These are phyloP conservation scores for Echinochloa phyllopogon DNA, from an alignment of 176 grass and related monocot genomes.

Conservation along the genomic window DNA sequence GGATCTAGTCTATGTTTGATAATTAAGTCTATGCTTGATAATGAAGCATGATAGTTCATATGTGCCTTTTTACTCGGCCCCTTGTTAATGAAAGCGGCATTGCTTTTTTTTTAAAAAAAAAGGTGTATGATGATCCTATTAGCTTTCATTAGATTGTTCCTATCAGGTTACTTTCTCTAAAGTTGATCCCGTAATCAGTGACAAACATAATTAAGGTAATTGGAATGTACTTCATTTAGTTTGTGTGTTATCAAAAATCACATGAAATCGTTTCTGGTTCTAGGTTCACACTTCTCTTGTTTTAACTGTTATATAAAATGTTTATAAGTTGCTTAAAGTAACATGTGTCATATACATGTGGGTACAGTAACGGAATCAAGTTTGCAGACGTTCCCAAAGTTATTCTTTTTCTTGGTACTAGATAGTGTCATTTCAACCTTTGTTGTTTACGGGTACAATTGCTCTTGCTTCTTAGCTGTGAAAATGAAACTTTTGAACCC, in stretches of 20 bases:
- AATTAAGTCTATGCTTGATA: background rate
- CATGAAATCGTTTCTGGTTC: background rate
- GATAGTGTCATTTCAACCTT: background rate
- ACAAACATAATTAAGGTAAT: constrained; percentile 13
- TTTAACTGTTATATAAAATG: background rate
- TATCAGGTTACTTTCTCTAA: background rate
- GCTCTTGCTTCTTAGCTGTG: background rate
- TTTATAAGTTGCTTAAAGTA: background rate
- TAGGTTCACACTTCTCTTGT: background rate
- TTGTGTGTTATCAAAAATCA: background rate
- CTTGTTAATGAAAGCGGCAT: background rate
- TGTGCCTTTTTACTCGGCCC: background rate
- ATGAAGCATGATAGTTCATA: background rate
- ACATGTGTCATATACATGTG: background rate
- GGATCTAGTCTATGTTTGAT: background rate
- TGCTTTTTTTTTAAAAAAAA: background rate
- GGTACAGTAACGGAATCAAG: background rate
- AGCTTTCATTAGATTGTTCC: constrained; percentile 31
- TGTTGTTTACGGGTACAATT: background rate
- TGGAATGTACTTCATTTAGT: background rate
- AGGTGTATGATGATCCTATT: background rate
- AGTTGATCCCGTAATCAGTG: background rate
- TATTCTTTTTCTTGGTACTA: constrained; percentile 8
- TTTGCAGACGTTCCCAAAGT: background rate
- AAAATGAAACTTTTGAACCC: background rate